Percentiles rank a stretch among this genome's conserved stretches.
These are phyloP conservation scores for Boletales sp. DNA, from an alignment of 768 basidiomycete genomes.

Conservation along the genomic window DNA sequence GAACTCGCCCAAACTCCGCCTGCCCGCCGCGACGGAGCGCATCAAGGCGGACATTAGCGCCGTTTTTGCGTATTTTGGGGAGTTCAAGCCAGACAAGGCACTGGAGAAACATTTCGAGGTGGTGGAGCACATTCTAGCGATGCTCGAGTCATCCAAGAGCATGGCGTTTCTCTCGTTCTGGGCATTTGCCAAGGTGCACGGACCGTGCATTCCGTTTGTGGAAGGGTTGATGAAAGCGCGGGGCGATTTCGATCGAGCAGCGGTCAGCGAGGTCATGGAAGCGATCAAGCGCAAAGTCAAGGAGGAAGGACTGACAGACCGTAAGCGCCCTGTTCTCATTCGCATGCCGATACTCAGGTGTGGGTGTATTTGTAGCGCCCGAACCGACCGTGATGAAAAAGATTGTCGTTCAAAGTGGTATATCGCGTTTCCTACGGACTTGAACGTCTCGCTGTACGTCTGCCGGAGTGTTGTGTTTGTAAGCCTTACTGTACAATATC, in stretches of 20 bases:
- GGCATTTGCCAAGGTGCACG: constrained; percentile 90
- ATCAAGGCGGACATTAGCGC: constrained; percentile 79
- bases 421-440: constrained; percentile 69
- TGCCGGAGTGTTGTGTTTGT: no score
- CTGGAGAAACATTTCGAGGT: constrained; percentile 83
- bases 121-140: constrained; percentile 73
- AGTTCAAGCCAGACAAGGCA: constrained; percentile 73
- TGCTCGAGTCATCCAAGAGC: constrained; percentile 84
- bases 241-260: constrained; percentile 86
- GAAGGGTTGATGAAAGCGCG: constrained; percentile 87
- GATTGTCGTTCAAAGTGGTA: constrained; percentile 67
- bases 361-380: constrained; percentile 43
- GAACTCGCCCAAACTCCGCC: constrained; percentile 78
- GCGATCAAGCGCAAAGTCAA: constrained; percentile 89
- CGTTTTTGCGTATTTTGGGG: constrained; percentile 77
- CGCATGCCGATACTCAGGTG: constrained; percentile 2
- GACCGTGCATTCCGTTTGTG: constrained; percentile 88
- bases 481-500: no score
- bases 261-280: constrained; percentile 89
- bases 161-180: constrained; percentile 92
- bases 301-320: constrained; percentile 80
- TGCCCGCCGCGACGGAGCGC: constrained; percentile 80
- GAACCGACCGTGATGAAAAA: constrained; percentile 93
- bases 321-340: constrained; percentile 43
- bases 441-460: constrained; percentile 6